Conservation (phyloP, 2,329 filamentous ascomycete genomes). For the Hortaea werneckii region DNA sequence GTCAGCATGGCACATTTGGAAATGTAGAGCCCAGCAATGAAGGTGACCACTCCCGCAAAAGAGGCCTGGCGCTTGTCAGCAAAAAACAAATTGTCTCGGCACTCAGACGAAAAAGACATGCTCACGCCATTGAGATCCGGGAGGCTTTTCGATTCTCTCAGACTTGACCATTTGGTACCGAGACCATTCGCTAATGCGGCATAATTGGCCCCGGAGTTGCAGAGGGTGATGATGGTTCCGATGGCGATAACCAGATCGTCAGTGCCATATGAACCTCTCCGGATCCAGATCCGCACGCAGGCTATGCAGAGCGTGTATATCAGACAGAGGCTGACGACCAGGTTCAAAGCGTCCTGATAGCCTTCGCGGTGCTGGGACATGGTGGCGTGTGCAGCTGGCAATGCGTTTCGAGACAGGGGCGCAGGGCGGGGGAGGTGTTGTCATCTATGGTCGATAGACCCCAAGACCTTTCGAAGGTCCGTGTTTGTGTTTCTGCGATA, state of each 20-base stretch:
- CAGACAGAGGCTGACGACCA: constrained; percentile 23
- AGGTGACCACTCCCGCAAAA: constrained; percentile 19
- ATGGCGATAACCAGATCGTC: constrained; percentile 22
- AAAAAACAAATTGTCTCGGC: background rate
- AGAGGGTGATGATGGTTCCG: constrained; percentile 19
- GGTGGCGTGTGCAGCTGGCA: background rate
- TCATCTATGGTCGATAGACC: background rate
- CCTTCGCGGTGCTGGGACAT: constrained; percentile 16
- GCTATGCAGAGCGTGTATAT: constrained; percentile 22
- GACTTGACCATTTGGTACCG: constrained; percentile 14
- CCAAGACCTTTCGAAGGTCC: too few relatives aligned
- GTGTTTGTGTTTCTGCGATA: background rate
- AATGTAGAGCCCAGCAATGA: constrained; percentile 20
- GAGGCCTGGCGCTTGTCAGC: constrained; percentile 13
- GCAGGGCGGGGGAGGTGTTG: background rate
- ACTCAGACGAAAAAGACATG: background rate
- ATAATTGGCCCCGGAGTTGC: constrained; percentile 20
- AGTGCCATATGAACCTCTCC: constrained; percentile 17
- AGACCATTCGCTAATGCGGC: constrained; percentile 18
- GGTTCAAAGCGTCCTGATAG: constrained; percentile 17
- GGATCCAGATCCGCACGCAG: constrained; percentile 20
- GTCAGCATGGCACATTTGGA: constrained; percentile 24
- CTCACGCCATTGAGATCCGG: background rate
- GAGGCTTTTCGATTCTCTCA: background rate
- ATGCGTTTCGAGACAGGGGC: background rate